Base-by-base conservation (phyloP, 2,329 filamentous ascomycete genomes). In the Ceratocystis colombiana region DNA sequence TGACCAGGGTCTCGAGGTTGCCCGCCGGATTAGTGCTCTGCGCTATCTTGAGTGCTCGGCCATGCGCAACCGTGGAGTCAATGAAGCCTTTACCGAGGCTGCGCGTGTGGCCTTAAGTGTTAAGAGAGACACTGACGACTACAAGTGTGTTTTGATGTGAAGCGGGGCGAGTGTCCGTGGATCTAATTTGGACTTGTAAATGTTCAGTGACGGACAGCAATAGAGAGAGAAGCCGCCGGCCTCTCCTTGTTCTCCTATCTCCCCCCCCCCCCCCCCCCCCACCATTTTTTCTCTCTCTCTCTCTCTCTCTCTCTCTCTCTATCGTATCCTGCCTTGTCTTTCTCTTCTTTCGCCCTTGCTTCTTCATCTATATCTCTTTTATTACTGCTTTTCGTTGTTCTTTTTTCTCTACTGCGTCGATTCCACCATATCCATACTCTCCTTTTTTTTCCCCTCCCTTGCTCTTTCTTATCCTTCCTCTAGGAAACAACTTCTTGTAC, bases 11-110 rank as follows among this genome's bases (percentile, higher is more conserved):
- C 81, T 97, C 64, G 90, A 93, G 70, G 92, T 96, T 53, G 93
- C 93, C 48, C 86, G 93, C 74, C 87, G 88, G 75, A 96, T 97
- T 77, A 89, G 91, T 71, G 94, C 94, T 5, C 82, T 96, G 73
- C 86, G 95, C 73, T 99, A 99, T 75, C 84, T 99, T 66, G 94
- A 99, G 81, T 99, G 94, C 80, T 97, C 94, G 46, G 94, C 94
- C 67, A 97, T 97, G 86, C 88, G 92, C 78, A 99, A 99, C 77
- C 85, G 94, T 63, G 94, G 94, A 68, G 95, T 99, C 73, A 96
- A 97, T 77, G 94, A 99, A 77, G 94, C 94, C 55, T 99, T 99
- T 73, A 97, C 94, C 50, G 94, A 99, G 79, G 94, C 94, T 50
- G 93, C 94, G 28, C 88, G 95, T 72, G 94, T 99, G 45, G 94